Percentiles rank a stretch among this genome's conserved stretches.
Conservation (phyloP, 2,329 filamentous ascomycete species). For the Hypoxylon sp. region DNA sequence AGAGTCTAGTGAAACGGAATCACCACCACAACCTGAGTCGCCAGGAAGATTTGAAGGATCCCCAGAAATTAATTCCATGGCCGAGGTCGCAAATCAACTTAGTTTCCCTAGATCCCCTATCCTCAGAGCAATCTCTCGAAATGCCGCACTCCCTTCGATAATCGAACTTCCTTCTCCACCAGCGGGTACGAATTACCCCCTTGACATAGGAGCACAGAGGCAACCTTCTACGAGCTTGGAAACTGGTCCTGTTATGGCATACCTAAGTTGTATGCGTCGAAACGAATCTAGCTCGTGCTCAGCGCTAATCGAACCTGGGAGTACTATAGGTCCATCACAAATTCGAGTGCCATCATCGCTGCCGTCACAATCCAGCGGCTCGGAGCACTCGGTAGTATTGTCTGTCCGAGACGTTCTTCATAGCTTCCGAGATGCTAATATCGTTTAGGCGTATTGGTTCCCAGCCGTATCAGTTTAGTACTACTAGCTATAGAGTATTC, state of each 20-base stretch:
- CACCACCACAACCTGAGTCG: conserved; percentile 6
- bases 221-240: conserved; percentile 6
- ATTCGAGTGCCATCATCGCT: conserved; percentile 4
- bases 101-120: conserved; percentile 28
- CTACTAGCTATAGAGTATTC: conserved; percentile 29
- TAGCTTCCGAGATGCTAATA: conserved; percentile 3
- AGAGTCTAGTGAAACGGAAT: conserved; percentile 1
- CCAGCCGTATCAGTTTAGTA: conserved; percentile 31
- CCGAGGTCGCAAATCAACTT: conserved; percentile 16
- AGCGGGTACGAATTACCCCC: neutral
- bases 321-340: conserved; percentile 1
- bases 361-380: conserved; percentile 5
- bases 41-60: conserved; percentile 11
- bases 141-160: conserved; percentile 35
- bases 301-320: neutral
- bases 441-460: conserved; percentile 27
- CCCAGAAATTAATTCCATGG: neutral
- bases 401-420: conserved; percentile 8
- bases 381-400: conserved; percentile 24
- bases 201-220: neutral
- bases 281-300: neutral
- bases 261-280: conserved; percentile 6
- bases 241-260: conserved; percentile 22
- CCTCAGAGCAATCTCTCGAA: conserved; percentile 37
- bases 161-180: conserved; percentile 40